These are phyloP conservation scores for Psilocybe cubensis DNA, from an alignment of 768 basidiomycete species.

Conservation along the genomic window DNA sequence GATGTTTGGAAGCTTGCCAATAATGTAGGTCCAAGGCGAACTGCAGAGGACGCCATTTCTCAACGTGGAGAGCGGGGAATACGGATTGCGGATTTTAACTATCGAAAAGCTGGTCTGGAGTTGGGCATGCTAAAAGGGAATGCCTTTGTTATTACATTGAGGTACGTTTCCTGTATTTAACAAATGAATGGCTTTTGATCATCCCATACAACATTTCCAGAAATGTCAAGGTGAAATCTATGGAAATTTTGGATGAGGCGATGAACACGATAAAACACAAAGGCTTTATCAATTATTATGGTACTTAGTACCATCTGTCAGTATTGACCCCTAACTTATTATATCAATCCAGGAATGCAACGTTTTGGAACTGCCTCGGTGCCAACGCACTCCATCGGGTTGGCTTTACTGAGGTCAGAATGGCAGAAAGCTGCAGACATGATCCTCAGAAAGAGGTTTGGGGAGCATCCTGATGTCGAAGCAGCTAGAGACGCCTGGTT, in stretches of 20 bases:
- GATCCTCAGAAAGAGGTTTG: slow-evolving; percentile 81
- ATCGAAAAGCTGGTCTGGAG: slow-evolving; percentile 81
- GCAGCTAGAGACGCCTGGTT: slow-evolving; percentile 87
- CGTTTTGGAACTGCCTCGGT: slow-evolving; percentile 97
- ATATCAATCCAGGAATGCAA: slow-evolving; percentile 81
- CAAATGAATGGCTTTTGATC: background rate
- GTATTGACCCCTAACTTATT: slow-evolving; percentile 8
- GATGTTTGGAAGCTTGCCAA: slow-evolving; percentile 87
- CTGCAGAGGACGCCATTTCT: slow-evolving; percentile 57
- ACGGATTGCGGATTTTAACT: slow-evolving; percentile 85
- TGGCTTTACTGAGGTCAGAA: slow-evolving; percentile 85
- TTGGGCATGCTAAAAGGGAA: slow-evolving; percentile 98
- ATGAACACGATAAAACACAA: slow-evolving; percentile 77
- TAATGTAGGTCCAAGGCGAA: slow-evolving; percentile 60
- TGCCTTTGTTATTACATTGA: slow-evolving; percentile 90
- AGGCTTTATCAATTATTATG: slow-evolving; percentile 99
- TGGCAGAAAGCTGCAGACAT: slow-evolving; percentile 89
- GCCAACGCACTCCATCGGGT: slow-evolving; percentile 93
- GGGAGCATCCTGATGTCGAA: slow-evolving; percentile 92
- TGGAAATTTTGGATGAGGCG: slow-evolving; percentile 72
- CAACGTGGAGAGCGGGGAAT: slow-evolving; percentile 90
- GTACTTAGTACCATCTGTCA: slow-evolving; percentile 38
- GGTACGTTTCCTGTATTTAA: slow-evolving; percentile 50
- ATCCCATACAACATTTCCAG: slow-evolving; percentile 40
- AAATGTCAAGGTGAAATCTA: slow-evolving; percentile 81